Percentiles rank a stretch among this genome's conserved stretches.
These are phyloP conservation scores for Saksenaea oblongispora DNA, from an alignment of 371 early-diverging fungal species.

Conservation along the genomic window DNA sequence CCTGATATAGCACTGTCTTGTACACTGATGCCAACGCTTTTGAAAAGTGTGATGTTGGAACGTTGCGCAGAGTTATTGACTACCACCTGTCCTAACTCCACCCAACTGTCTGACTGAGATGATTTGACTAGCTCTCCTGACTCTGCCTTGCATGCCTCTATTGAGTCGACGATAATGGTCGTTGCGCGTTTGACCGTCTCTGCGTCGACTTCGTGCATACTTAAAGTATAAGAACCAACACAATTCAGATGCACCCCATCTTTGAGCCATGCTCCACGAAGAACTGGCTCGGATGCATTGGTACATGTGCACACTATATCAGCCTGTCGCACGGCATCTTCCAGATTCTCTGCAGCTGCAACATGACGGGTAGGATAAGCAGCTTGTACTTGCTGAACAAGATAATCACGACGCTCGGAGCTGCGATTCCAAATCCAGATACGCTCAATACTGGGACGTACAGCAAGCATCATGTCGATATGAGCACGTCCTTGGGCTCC, in stretches of 20 bases:
- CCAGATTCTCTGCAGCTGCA: conserved; percentile 34
- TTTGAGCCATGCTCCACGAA: conserved; percentile 55
- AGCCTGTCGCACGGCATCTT: conserved; percentile 42
- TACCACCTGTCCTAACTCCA: conserved; percentile 50
- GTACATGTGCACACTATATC: conserved; percentile 68
- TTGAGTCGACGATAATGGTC: conserved; percentile 53
- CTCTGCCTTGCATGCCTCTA: conserved; percentile 50
- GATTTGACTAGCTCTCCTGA: conserved; percentile 62
- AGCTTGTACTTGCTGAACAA: conserved; percentile 35
- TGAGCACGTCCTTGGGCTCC: conserved; percentile 64
- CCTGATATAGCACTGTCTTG: conserved; percentile 66
- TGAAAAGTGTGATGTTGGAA: conserved; percentile 54
- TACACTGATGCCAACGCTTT: conserved; percentile 66
- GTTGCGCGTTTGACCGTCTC: conserved; percentile 40
- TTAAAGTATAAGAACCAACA: conserved; percentile 59
- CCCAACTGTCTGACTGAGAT: conserved; percentile 35
- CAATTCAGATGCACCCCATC: conserved; percentile 59
- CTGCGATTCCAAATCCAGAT: conserved; percentile 60
- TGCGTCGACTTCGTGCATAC: conserved; percentile 66
- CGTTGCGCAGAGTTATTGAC: conserved; percentile 11
- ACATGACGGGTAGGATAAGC: conserved; percentile 31
- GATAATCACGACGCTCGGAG: conserved; percentile 34
- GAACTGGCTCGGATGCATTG: conserved; percentile 48
- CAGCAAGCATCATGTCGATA: conserved; percentile 56
- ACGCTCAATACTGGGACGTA: conserved; percentile 38